Evolutionary conservation across 495 filamentous ascomycete genomes (phyloP).

Genomic region (Lentithecium fluviatile): DNA sequence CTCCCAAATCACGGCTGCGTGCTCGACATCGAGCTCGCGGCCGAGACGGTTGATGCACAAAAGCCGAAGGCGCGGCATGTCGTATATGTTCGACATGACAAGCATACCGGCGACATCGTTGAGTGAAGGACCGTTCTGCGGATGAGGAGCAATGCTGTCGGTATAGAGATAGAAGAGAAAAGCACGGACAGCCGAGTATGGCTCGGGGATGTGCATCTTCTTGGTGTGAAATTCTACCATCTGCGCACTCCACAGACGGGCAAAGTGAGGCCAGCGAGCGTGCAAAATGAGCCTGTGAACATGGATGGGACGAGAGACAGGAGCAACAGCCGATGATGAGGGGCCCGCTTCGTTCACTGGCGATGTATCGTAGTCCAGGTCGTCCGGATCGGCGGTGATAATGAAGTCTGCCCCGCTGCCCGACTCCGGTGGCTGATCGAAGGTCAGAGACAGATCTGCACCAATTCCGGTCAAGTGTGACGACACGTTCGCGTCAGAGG

Average conservation of each 20-base stretch:
- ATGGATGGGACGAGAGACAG: conserved; percentile 74
- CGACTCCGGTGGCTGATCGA: conserved; percentile 73
- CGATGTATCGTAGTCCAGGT: conserved; percentile 57
- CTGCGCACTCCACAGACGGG: conserved; percentile 80
- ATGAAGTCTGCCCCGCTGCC: conserved; percentile 82
- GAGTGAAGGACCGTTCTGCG: conserved; percentile 59
- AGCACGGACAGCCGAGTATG: conserved; percentile 88
- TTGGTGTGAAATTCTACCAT: conserved; percentile 97
- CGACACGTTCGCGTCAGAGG: conserved; percentile 50
- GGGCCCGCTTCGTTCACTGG: conserved; percentile 1
- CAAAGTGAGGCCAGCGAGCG: conserved; percentile 95
- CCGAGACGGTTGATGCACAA: conserved; percentile 85
- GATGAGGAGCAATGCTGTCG: conserved; percentile 74
- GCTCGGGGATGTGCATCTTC: conserved; percentile 96
- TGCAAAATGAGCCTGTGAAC: conserved; percentile 91
- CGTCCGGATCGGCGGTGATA: conserved; percentile 76
- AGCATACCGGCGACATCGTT: conserved; percentile 91
- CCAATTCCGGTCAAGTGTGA: conserved; percentile 65
- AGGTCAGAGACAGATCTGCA: conserved; percentile 76
- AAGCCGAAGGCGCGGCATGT: conserved; percentile 86
- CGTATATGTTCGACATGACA: conserved; percentile 96
- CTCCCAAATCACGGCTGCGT: conserved; percentile 95
- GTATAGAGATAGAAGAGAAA: conserved; percentile 97
- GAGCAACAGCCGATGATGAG: conserved; percentile 33
- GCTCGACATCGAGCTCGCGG: conserved; percentile 87